A percentile compares a stretch with the other conserved stretches of the same genome.
phyloP scores from a whole-genome alignment of 2,329 filamentous ascomycete species.

The Magnaporthiopsis poae region DNA sequence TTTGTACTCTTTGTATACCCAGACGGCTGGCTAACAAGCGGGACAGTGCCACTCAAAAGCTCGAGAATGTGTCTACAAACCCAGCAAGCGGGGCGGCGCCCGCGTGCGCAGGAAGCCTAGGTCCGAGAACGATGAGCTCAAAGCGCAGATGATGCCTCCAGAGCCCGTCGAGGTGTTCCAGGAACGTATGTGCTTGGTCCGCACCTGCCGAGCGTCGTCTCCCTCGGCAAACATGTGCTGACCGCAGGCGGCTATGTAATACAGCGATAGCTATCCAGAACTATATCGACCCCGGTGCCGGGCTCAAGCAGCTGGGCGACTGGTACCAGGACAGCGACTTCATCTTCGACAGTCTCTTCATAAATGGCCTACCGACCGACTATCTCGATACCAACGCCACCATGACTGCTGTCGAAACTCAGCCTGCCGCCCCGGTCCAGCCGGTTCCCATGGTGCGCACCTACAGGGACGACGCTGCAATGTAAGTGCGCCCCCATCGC shows the following conservation, averaged over 20 bases:
- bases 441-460: constrained; percentile 28
- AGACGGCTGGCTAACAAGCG: background rate
- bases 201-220: background rate
- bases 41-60: constrained; percentile 29
- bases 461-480: constrained; percentile 30
- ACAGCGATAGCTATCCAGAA: constrained; percentile 26
- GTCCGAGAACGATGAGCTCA: constrained; percentile 19
- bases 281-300: constrained; percentile 38
- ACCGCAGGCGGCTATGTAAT: background rate
- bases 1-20: background rate
- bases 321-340: constrained; percentile 37
- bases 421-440: constrained; percentile 11
- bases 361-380: constrained; percentile 13
- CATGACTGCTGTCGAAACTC: constrained; percentile 13
- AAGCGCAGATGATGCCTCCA: constrained; percentile 15
- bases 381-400: constrained; percentile 5
- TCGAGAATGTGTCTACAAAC: constrained; percentile 33
- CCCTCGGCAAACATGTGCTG: background rate
- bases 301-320: constrained; percentile 35
- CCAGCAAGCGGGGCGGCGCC: constrained; percentile 33
- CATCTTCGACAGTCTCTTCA: constrained; percentile 36
- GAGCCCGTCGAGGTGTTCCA: constrained; percentile 22
- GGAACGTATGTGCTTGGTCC: constrained; percentile 18
- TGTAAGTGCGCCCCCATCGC: constrained; percentile 23
- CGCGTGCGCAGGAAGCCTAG: constrained; percentile 31